Evolutionary conservation across 208 protist genomes (phyloP), one percentile per base, ranked within the genome.

Genomic region (Trypanosoma platydactyli): DNA sequence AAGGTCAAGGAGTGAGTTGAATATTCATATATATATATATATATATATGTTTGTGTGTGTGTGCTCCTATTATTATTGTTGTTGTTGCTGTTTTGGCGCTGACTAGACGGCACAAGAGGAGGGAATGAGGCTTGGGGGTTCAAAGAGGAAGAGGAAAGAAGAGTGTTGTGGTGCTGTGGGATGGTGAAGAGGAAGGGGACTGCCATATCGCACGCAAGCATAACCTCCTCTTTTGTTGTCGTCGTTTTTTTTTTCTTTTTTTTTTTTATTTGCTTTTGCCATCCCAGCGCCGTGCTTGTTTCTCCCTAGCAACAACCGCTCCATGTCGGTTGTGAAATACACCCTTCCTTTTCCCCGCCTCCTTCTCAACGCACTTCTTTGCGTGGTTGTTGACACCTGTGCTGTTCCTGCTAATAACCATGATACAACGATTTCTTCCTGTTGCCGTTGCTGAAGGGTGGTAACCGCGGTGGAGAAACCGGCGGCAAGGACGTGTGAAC

Each of bases 21-120:
- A 65, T 35, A 50, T 46, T 48, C 30, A 66, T 48, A 56, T 57
- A 56, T 56, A 30, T 65, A 42, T 49, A n/a, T 48, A 44, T 44
- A 57, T 61, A 30, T 30, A 41, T 48, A 61, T 48, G 1, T 61
- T 30, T 49, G 45, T 45, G 11, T 27, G 5, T 45, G 16, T 7
- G 7, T 45, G 27, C 13, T 18, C 16, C 16, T 22, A 7, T 45
- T 45, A 45, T 45, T 45, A 45, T 45, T 45, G 41, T 45, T 45
- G 7, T 45, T 45, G 7, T 45, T 45, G 7, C 15, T 45, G 7
- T 45, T 45, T 45, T 45, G 41, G 41, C 15, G 41, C 12, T 7
- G 41, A 15, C 7, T 12, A 20, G 18, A 5, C n/a, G 5, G 33
- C 7, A 27, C 7, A 45, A 16, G 33, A 45, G 25, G 38, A 63